A percentile compares a stretch with the other conserved stretches of the same genome.
These are phyloP conservation scores for Evansstolkia leycettana DNA, from an alignment of 495 filamentous ascomycete species.

Conservation along the genomic window DNA sequence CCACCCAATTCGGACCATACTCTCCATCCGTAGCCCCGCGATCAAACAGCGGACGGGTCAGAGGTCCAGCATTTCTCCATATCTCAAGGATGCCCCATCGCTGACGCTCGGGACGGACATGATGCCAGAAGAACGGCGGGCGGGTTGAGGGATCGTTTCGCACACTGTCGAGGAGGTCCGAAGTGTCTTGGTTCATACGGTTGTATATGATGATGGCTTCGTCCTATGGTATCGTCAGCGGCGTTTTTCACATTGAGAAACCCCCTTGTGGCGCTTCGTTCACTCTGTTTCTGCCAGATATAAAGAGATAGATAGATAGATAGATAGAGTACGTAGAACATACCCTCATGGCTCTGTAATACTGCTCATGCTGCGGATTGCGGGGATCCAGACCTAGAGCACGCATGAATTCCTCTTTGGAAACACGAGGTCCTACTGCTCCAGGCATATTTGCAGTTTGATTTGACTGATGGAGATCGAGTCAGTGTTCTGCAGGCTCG, in stretches of 20 bases:
- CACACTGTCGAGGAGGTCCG: constrained; percentile 27
- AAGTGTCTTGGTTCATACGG: constrained; percentile 24
- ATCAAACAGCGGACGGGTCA: constrained; percentile 28
- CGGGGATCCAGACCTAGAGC: constrained; percentile 27
- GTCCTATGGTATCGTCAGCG: constrained; percentile 15
- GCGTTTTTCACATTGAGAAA: too few species aligned
- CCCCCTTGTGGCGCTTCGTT: too few species aligned
- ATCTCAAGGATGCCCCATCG: constrained; percentile 29
- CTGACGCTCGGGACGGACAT: constrained; percentile 29
- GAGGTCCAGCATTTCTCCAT: constrained; percentile 20
- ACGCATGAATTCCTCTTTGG: constrained; percentile 35
- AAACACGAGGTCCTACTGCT: constrained; percentile 30
- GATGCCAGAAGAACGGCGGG: constrained; percentile 36
- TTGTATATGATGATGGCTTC: constrained; percentile 37
- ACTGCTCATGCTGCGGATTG: constrained; percentile 29
- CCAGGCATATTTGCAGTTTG: constrained; percentile 11
- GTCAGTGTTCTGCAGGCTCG: too few species aligned
- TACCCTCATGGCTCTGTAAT: constrained; percentile 34
- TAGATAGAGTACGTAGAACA: constrained; percentile 5
- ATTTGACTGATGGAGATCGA: too few species aligned
- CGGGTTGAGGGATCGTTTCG: constrained; percentile 20
- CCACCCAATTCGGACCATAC: constrained; percentile 44
- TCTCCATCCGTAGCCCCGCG: constrained; percentile 25
- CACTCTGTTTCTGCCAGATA: too few species aligned
- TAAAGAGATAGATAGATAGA: constrained; percentile 2